Evolutionary conservation across 331 rosid genomes (phyloP).

Genomic region (Pyracantha coccinea): DNA sequence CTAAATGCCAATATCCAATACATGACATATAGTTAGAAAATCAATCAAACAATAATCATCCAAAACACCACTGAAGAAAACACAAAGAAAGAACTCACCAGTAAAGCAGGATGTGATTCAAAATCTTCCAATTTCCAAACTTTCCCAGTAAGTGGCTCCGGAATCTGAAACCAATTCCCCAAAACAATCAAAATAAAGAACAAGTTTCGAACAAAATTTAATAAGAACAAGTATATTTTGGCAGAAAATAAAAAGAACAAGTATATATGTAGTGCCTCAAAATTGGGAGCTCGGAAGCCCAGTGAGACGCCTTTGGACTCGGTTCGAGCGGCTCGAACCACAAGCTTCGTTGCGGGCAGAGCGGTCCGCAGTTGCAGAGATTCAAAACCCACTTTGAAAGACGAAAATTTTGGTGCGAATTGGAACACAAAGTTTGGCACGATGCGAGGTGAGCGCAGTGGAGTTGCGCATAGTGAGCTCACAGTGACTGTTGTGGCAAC

Average conservation of each 20-base stretch:
- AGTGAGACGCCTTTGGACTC: constrained; percentile 54
- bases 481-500: constrained; percentile 19
- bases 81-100: constrained; percentile 30
- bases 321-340: constrained; percentile 55
- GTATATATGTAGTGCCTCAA: constrained; percentile 38
- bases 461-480: constrained; percentile 17
- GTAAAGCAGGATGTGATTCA: constrained; percentile 79
- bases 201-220: neutral
- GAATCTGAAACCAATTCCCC: constrained; percentile 41
- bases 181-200: neutral
- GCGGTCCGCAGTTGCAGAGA: constrained; percentile 23
- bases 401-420: constrained; percentile 15
- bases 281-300: constrained; percentile 79
- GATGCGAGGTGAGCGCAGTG: constrained; percentile 22
- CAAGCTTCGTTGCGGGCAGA: constrained; percentile 22
- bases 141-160: constrained; percentile 86
- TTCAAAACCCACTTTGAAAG: constrained; percentile 37
- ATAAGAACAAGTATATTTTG: neutral
- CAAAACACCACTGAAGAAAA: neutral
- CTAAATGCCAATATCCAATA: neutral
- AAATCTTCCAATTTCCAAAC: constrained; percentile 76
- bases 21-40: neutral
- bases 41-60: neutral
- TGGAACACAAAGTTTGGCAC: constrained; percentile 10
- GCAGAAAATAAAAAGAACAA: neutral